Conservation (phyloP, 768 basidiomycete genomes). For the Amanita pallidorosea region DNA sequence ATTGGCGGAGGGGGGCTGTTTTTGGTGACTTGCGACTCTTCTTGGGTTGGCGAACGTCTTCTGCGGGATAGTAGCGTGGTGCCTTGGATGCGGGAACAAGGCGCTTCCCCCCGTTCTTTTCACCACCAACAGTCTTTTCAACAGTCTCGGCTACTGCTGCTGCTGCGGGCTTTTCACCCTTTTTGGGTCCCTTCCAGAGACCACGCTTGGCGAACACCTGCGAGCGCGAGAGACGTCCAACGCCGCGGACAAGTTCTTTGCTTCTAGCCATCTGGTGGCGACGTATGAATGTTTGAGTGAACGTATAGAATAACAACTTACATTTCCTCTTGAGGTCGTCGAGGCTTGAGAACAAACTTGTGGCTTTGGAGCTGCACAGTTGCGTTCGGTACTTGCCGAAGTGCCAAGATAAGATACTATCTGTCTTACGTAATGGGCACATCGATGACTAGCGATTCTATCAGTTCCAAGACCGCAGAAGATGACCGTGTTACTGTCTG, state of each 20-base stretch:
- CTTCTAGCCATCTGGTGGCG: conserved; percentile 68
- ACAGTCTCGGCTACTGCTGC: conserved; percentile 50
- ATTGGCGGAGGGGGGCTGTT: conserved; percentile 67
- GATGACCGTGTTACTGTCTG: conserved; percentile 60
- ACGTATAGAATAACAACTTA: conserved; percentile 15
- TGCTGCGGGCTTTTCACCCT: conserved; percentile 53
- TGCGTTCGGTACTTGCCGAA: conserved; percentile 25
- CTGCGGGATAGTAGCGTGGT: conserved; percentile 88
- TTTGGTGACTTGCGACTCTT: conserved; percentile 82
- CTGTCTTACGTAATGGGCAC: conserved; percentile 2
- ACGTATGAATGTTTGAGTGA: conserved; percentile 8
- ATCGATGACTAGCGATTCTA: background rate
- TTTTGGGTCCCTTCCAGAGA: conserved; percentile 80
- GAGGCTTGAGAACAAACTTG: conserved; percentile 22
- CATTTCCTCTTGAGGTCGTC: conserved; percentile 42
- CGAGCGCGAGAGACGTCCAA: conserved; percentile 78
- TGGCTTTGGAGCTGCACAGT: conserved; percentile 39
- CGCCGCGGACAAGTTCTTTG: conserved; percentile 72
- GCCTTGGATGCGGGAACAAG: conserved; percentile 79
- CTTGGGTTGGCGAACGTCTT: conserved; percentile 88
- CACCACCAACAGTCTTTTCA: conserved; percentile 80
- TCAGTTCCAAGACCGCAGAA: background rate
- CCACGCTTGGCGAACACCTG: conserved; percentile 73
- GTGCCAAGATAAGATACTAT: conserved; percentile 17
- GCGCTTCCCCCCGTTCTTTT: conserved; percentile 86